These are phyloP conservation scores for Diaporthe humulicola DNA, from an alignment of 2,329 filamentous ascomycete species.

Conservation along the genomic window DNA sequence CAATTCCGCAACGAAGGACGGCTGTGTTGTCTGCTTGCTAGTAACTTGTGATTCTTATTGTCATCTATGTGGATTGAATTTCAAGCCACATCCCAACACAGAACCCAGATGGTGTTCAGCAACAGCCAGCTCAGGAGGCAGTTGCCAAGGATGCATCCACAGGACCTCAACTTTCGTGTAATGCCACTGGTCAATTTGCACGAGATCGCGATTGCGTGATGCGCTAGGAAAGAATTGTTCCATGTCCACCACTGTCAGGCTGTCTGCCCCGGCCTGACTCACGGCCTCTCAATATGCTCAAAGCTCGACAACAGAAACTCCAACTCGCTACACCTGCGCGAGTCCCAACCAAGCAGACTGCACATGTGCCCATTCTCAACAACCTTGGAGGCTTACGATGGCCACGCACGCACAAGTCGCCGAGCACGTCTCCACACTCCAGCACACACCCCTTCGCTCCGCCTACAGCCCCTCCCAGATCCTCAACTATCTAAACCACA, in stretches of 20 bases:
- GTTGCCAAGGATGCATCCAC: not conserved
- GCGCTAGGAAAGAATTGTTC: not conserved
- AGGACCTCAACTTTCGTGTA: not conserved
- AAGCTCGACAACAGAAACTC: not conserved
- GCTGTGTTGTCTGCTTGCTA: too few species aligned
- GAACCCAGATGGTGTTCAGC: too few species aligned
- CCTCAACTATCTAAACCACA: slow-evolving; percentile 32
- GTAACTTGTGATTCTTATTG: not conserved
- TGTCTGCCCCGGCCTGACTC: not conserved
- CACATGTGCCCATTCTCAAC: not conserved
- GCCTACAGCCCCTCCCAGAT: slow-evolving; percentile 33
- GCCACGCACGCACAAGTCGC: not conserved
- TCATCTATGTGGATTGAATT: not conserved
- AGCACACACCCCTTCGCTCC: not conserved
- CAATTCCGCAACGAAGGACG: too few species aligned
- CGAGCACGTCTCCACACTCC: not conserved
- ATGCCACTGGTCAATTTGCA: slow-evolving; percentile 1
- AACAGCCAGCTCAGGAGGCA: not conserved
- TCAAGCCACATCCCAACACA: too few species aligned
- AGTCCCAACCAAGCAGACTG: too few species aligned
- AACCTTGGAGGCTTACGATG: not conserved
- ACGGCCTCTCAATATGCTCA: not conserved
- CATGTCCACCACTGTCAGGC: too few species aligned
- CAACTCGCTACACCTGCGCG: not conserved
- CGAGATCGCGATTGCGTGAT: slow-evolving; percentile 1